Base-by-base conservation (phyloP, 768 basidiomycete species). In the Sporobolomyces phaffii region DNA sequence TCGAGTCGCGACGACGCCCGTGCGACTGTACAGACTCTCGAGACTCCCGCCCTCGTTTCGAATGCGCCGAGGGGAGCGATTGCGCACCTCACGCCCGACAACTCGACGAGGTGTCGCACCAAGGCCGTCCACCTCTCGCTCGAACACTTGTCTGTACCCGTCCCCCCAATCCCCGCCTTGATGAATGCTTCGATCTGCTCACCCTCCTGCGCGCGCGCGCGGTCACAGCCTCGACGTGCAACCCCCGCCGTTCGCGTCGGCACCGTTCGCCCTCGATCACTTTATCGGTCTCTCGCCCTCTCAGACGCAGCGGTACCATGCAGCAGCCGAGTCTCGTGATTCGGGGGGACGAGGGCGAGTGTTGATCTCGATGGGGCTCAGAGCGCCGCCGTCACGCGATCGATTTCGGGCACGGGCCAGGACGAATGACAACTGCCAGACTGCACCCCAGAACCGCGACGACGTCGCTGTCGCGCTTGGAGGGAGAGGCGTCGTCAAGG, bases 131-230 rank as follows among this genome's bases (percentile, higher is more conserved):
- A 65, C 31, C 40, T 69, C 38, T 40, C 62, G 26, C n/a, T 66
- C 36, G 69, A 65, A 50, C 69, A 70, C 38, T 50, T 70, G 68
- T 70, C 29, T 51, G 64, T 45, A 36, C n/a, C n/a, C n/a, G 40
- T 36, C 22, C 14, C 33, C 41, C 60, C 51, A 15, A 40, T 13
- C 29, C 20, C 28, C 36, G 6, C 9, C 26, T n/a, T n/a, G n/a
- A n/a, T n/a, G n/a, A n/a, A n/a, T n/a, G n/a, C 33, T 40, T 24
- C 26, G 28, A 2, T 45, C 20, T 36, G 48, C 44, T 10, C 20
- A 61, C n/a, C 59, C 61, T 31, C 34, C 17, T 20, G 14, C 13
- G 1, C 13, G 24, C 14, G 38, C 9, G 38, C 38, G 9, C 10
- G 17, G 38, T 17, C 17, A 24, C n/a, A 53, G 52, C 22, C 18